Percentiles rank a stretch among this genome's conserved stretches.
These are phyloP conservation scores for Insectozyma bohioensis DNA, from an alignment of 1,139 yeast species.

Conservation along the genomic window DNA sequence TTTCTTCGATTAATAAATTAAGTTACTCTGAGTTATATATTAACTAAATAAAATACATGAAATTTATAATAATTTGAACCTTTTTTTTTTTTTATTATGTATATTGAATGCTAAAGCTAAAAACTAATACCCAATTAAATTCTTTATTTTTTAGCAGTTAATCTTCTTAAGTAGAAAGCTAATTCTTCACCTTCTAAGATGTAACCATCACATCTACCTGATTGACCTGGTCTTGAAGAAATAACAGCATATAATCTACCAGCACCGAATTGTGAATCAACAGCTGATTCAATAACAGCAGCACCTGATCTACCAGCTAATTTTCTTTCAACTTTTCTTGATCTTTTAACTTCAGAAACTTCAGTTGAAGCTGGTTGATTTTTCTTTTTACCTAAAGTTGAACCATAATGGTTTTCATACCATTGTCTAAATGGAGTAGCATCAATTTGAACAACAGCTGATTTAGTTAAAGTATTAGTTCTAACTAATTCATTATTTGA, in stretches of 20 bases:
- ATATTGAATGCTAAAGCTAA: too few relatives aligned
- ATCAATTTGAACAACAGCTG: conserved; percentile 99
- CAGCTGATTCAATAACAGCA: conserved; percentile 86
- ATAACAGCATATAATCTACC: conserved; percentile 99
- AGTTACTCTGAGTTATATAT: too few relatives aligned
- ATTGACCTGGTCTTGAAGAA: conserved; percentile 99
- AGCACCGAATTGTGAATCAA: conserved; percentile 94
- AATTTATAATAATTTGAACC: too few relatives aligned
- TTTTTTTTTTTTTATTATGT: too few relatives aligned
- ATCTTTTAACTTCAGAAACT: conserved; percentile 60
- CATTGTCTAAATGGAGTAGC: conserved; percentile 99
- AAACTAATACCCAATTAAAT: conserved; percentile 9
- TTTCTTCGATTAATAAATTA: too few relatives aligned
- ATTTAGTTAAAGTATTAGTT: conserved; percentile 98
- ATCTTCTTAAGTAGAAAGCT: conserved; percentile 99
- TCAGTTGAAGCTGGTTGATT: conserved; percentile 29
- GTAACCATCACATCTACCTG: conserved; percentile 99
- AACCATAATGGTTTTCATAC: conserved; percentile 98
- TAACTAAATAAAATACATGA: too few relatives aligned
- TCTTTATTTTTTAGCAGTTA: conserved; percentile 95
- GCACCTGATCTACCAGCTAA: conserved; percentile 86
- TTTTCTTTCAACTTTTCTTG: conserved; percentile 87
- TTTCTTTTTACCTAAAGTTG: conserved; percentile 84
- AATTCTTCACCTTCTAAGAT: conserved; percentile 99
- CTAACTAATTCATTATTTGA: conserved; percentile 99